Base-by-base conservation (phyloP, 352 stramenopile genomes). In the Phytophthora colocasiae region DNA sequence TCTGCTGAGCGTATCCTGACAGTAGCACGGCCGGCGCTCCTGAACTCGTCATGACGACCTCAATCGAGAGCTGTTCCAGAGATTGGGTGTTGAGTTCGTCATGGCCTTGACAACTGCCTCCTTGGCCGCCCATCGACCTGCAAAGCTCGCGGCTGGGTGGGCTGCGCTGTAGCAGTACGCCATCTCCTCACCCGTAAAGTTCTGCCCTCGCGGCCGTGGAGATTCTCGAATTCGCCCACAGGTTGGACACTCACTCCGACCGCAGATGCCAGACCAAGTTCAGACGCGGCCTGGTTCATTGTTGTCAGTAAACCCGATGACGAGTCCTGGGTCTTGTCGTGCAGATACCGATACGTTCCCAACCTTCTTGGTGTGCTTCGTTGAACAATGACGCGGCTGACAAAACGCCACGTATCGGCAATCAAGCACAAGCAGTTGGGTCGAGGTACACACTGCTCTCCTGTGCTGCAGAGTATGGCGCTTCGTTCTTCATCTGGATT, bases 61-160 rank as follows among this genome's bases (percentile, higher is more conserved):
- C 90, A 95, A 63, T 29, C 80, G 79, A 29, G 83, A 79, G 29
- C 85, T 81, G 53, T 90, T 81, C 85, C 86, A 94, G 38, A 87
- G 69, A 61, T 90, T 91, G 36, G 81, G 69, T 45, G 86, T 79
- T 38, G 78, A 77, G 52, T 79, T 96, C 29, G 86, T 95, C 39
- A 96, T 93, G 15, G 90, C 87, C 77, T 97, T 97, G 67, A 96
- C 83, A 43, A 95, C 81, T 8, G 90, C 90, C 55, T 97, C 89
- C 71, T 97, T 97, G 2, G 86, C 89, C 24, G 90, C 90, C 90
- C 89, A 97, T n/a, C 89, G 89, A 52, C 86, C 90, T 0, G 90
- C 90, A 63, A 97, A 96, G 67, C 84, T 95, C 24, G 89, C 75
- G 5, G 87, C 87, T 12, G 89, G 87, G 61, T 92, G 74, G n/a